phyloP scores from a whole-genome alignment of 208 protist species.

The Strigomonas culicis region DNA sequence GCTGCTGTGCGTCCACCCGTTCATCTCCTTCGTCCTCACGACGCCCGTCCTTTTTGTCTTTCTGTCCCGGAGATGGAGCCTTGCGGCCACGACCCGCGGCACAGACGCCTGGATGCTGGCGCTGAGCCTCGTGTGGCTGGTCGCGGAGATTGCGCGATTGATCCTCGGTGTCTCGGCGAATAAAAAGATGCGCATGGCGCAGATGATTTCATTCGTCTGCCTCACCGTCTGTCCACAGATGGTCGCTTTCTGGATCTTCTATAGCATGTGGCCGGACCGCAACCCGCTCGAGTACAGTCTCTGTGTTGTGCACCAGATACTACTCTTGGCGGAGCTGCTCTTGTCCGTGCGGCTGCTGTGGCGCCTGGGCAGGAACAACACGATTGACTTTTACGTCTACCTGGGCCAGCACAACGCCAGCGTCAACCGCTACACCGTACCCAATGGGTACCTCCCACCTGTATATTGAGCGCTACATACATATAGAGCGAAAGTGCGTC shows the following conservation, averaged over 20 bases:
- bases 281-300: slow-evolving; percentile 61
- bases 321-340: slow-evolving; percentile 39
- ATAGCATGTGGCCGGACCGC: slow-evolving; percentile 28
- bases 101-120: slow-evolving; percentile 40
- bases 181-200: slow-evolving; percentile 30
- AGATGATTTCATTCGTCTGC: slow-evolving; percentile 41
- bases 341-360: slow-evolving; percentile 25
- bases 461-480: too few relatives aligned
- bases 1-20: slow-evolving; percentile 34
- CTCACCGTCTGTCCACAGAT: slow-evolving; percentile 61
- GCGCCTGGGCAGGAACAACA: slow-evolving; percentile 52
- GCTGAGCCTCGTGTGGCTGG: slow-evolving; percentile 44
- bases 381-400: slow-evolving; percentile 67
- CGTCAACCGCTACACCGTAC: background rate
- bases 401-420: slow-evolving; percentile 14
- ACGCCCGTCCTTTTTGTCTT: slow-evolving; percentile 45
- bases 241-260: slow-evolving; percentile 35
- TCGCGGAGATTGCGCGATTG: slow-evolving; percentile 41
- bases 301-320: slow-evolving; percentile 54
- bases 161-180: slow-evolving; percentile 48
- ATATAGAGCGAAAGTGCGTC: too few relatives aligned
- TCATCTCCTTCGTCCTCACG: slow-evolving; percentile 56
- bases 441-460: background rate
- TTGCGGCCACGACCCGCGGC: slow-evolving; percentile 8
- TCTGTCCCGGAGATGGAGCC: slow-evolving; percentile 33